Conservation (phyloP, 352 stramenopile species). For the Halophytophthora polymorphica region DNA sequence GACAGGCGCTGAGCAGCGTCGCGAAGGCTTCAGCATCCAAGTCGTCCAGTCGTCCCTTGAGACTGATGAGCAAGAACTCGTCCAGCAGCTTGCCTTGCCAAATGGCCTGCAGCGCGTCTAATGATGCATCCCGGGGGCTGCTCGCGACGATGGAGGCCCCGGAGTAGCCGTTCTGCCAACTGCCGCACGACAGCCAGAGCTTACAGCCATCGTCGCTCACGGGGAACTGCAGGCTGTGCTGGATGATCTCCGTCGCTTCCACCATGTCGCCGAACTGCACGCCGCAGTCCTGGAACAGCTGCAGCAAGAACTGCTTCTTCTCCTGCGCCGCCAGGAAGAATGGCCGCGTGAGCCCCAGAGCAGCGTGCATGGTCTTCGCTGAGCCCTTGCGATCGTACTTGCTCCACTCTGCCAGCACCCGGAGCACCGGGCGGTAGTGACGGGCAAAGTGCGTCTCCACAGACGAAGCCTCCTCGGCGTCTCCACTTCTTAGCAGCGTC, state of each 20-base stretch:
- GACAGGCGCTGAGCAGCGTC: slow-evolving; percentile 44
- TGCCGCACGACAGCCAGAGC: slow-evolving; percentile 56
- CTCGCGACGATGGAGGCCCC: neutral
- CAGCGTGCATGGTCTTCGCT: slow-evolving; percentile 22
- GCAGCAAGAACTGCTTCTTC: slow-evolving; percentile 67
- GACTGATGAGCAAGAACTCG: slow-evolving; percentile 77
- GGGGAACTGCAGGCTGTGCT: slow-evolving; percentile 54
- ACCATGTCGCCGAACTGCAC: slow-evolving; percentile 69
- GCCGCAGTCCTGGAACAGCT: slow-evolving; percentile 63
- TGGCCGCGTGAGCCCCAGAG: slow-evolving; percentile 38
- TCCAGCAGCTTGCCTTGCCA: slow-evolving; percentile 77
- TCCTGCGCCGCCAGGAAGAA: slow-evolving; percentile 52
- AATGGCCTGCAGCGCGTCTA: slow-evolving; percentile 42
- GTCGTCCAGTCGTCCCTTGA: slow-evolving; percentile 72
- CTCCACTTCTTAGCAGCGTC: slow-evolving; percentile 13
- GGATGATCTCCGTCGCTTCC: slow-evolving; percentile 55
- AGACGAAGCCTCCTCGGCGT: slow-evolving; percentile 3
- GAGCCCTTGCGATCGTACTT: slow-evolving; percentile 18
- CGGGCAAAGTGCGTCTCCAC: slow-evolving; percentile 43
- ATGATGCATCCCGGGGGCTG: slow-evolving; percentile 10
- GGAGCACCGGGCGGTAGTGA: slow-evolving; percentile 45
- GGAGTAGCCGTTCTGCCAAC: slow-evolving; percentile 37
- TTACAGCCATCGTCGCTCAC: slow-evolving; percentile 32
- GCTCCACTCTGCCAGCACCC: slow-evolving; percentile 27
- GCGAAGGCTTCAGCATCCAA: slow-evolving; percentile 49